phyloP scores from a whole-genome alignment of 768 basidiomycete species.

The Russula abietina region DNA sequence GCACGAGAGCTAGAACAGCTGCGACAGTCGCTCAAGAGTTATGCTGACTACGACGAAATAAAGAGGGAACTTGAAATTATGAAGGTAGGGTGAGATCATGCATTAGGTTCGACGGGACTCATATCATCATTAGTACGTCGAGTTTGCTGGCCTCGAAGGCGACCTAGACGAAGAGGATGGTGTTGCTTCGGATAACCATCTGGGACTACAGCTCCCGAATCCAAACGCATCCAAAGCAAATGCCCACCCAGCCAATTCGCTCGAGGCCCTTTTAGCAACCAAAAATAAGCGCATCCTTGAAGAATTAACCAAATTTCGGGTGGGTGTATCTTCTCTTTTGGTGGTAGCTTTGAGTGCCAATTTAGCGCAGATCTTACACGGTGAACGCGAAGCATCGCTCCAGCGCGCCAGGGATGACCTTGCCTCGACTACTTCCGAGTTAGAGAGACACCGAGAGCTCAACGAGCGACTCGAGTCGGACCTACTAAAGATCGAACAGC shows the following conservation, averaged over 20 bases:
- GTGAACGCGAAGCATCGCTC: slow-evolving; percentile 71
- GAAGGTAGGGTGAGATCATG: slow-evolving; percentile 56
- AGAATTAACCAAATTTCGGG: slow-evolving; percentile 87
- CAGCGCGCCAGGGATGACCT: slow-evolving; percentile 53
- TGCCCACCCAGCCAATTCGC: slow-evolving; percentile 66
- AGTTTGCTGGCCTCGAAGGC: slow-evolving; percentile 86
- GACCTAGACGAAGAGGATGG: slow-evolving; percentile 56
- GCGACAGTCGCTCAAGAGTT: slow-evolving; percentile 61
- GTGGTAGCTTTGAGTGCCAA: background rate
- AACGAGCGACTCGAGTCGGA: slow-evolving; percentile 94
- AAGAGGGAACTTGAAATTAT: slow-evolving; percentile 98
- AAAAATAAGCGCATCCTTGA: slow-evolving; percentile 93
- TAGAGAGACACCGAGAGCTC: slow-evolving; percentile 70
- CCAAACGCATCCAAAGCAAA: slow-evolving; percentile 86
- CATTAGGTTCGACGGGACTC: background rate
- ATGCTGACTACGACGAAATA: slow-evolving; percentile 90
- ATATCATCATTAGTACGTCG: slow-evolving; percentile 65
- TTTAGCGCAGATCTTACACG: slow-evolving; percentile 61
- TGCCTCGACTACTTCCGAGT: slow-evolving; percentile 50
- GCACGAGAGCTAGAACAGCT: slow-evolving; percentile 61
- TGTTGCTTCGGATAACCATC: slow-evolving; percentile 31
- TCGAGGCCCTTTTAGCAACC: slow-evolving; percentile 84
- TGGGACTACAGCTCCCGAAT: slow-evolving; percentile 70
- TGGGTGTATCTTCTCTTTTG: slow-evolving; percentile 33
- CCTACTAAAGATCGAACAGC: slow-evolving; percentile 71